Evolutionary conservation across 352 stramenopile species (phyloP), one percentile per base, ranked within the genome.

Genomic region (Plasmopara muralis): DNA sequence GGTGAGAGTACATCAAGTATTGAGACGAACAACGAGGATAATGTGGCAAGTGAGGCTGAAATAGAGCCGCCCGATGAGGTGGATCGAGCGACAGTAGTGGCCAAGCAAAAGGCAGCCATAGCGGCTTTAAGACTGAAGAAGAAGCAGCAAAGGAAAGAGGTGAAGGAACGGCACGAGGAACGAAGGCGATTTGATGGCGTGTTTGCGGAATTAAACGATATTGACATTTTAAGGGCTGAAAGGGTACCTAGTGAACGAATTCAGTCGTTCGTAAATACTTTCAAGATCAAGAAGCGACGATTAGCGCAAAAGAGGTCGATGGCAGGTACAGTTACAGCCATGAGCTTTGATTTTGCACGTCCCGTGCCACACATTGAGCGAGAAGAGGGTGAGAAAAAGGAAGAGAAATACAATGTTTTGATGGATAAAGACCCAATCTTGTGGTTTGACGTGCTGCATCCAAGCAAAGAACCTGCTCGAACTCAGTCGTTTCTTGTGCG

Each of bases 401-500:
- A 15, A 50, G 30, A 47, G 12, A 38, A 52, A 31, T 53, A 44
- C 0, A 9, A 2, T 5, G 44, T 7, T 25, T 37, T 38, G n/a
- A 55, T 40, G 13, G 55, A 68, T 13, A 68, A 54, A 9, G 78
- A 89, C 51, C 63, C 78, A 14, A 55, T 90, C 39, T 44, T 87
- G 49, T 87, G 74, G 74, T 62, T 87, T 25, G 79, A 90, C 39
- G 74, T 90, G 42, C 65, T 87, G 34, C 79, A 90, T 58, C 64
- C 79, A 25, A 79, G 66, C 37, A 87, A 88, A 46, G 72, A 87
- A 28, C 73, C 77, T 9, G 55, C 70, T 0, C 68, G 66, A 29
- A 88, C 79, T 6, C 79, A 90, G 57, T 85, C 74, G 30, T 90
- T 90, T 35, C 57, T 90, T 10, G 73, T 90, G 46, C 70, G 72